phyloP scores from a whole-genome alignment of 345 rosid genomes.

The Arabidopsis suecica region DNA sequence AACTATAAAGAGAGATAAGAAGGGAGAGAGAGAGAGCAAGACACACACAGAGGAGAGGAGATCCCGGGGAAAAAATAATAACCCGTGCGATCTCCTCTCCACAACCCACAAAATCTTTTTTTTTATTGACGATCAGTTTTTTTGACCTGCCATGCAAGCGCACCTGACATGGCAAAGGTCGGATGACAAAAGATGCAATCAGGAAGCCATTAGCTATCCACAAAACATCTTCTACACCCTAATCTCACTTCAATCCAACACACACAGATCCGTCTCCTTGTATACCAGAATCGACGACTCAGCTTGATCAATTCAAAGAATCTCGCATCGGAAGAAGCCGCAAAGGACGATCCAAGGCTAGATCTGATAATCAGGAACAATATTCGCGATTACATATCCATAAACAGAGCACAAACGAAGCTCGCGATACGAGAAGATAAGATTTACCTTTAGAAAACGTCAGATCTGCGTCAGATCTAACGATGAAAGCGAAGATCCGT shows the following conservation, averaged over 20 bases:
- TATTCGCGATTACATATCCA: background rate
- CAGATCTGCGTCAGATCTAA: slow-evolving; percentile 17
- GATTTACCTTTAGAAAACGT: background rate
- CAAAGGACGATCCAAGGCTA: background rate
- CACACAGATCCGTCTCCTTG: background rate
- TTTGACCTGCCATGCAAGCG: slow-evolving; percentile 94
- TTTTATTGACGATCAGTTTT: slow-evolving; percentile 53
- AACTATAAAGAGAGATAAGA: background rate
- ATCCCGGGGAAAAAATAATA: slow-evolving; percentile 59
- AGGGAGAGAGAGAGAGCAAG: slow-evolving; percentile 14
- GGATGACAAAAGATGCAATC: slow-evolving; percentile 62
- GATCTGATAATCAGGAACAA: background rate
- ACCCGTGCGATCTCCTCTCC: slow-evolving; percentile 90
- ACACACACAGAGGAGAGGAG: slow-evolving; percentile 54
- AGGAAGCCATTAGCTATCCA: slow-evolving; percentile 31
- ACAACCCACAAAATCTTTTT: slow-evolving; percentile 36
- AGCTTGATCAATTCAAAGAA: background rate
- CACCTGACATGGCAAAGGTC: slow-evolving; percentile 96
- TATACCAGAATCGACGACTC: background rate
- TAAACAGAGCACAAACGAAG: too few species aligned
- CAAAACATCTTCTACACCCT: slow-evolving; percentile 60
- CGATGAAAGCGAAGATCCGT: background rate
- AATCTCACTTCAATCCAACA: background rate
- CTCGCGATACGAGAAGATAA: too few species aligned
- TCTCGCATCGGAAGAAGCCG: background rate